Evolutionary conservation across 2,329 filamentous ascomycete species (phyloP).

Genomic region (Ophiosphaerella herpotricha): DNA sequence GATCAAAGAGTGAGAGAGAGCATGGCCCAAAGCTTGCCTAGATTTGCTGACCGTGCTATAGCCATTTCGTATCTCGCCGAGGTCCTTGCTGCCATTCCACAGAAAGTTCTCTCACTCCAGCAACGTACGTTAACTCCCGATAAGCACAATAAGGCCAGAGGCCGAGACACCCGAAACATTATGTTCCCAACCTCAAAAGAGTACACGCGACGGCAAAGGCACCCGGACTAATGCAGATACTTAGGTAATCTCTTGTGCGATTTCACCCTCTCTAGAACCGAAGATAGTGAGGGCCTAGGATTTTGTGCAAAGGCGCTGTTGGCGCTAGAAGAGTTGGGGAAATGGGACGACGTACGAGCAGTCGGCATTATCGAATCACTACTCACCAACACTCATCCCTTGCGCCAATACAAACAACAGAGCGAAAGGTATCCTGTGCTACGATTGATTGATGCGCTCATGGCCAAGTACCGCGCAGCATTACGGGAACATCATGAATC

Average conservation of each 20-base stretch:
- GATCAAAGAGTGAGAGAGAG: slow-evolving; percentile 58
- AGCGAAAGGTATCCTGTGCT: slow-evolving; percentile 65
- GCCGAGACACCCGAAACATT: not conserved
- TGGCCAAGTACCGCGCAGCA: slow-evolving; percentile 59
- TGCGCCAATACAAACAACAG: slow-evolving; percentile 66
- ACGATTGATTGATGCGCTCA: slow-evolving; percentile 63
- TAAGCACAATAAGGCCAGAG: not conserved
- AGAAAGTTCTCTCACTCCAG: slow-evolving; percentile 63
- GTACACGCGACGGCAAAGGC: not conserved
- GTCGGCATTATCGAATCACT: slow-evolving; percentile 58
- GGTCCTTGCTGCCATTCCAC: slow-evolving; percentile 55
- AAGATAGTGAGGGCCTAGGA: slow-evolving; percentile 58
- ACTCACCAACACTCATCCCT: slow-evolving; percentile 60
- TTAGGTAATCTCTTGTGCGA: slow-evolving; percentile 62
- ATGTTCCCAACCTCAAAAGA: not conserved
- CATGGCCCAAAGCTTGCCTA: slow-evolving; percentile 26
- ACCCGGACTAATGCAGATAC: not conserved
- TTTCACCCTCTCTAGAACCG: slow-evolving; percentile 68
- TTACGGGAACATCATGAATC: slow-evolving; percentile 57
- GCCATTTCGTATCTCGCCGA: slow-evolving; percentile 58
- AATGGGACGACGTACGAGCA: slow-evolving; percentile 63
- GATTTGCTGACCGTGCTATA: slow-evolving; percentile 20
- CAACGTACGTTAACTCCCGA: slow-evolving; percentile 51
- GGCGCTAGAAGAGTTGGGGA: slow-evolving; percentile 62
- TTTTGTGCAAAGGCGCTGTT: slow-evolving; percentile 63